Base-by-base conservation (phyloP, 495 filamentous ascomycete species). In the Aspergillus avenaceus region DNA sequence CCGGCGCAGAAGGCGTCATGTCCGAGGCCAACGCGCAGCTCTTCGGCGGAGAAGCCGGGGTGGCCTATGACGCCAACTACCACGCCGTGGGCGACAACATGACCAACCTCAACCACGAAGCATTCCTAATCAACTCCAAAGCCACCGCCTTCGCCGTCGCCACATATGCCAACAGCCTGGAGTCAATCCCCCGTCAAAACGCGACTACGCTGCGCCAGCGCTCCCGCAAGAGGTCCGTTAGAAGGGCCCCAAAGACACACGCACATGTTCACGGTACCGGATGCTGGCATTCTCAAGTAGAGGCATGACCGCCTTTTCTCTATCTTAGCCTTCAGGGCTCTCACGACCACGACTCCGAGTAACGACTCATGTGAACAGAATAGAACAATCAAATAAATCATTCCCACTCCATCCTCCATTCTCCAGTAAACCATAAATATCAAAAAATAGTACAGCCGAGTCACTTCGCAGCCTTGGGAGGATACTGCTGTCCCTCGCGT, bases 1-100 rank as follows among this genome's bases (percentile, higher is more conserved):
- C 85, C 16, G 86, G 85, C 21, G 84, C 86, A 8, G 86, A 88
- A 58, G 76, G 64, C 6, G 38, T 79, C 59, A 89, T 86, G 73
- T 87, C 84, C 1, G 71, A 66, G 13, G 74, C 69, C 29, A 73
- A 88, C 63, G 82, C 66, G 0, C 60, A 54, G 13, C 45, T 76
- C 42, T 86, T 81, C 42, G 85, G 85, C 45, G 85, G 85, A 21
- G 38, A 73, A 42, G 83, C 77, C 6, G 83, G 82, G 38, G 67
- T 78, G 3, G 60, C 73, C 12, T 80, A 77, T 51, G 86, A 89
- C 62, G 56, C 58, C 23, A 83, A 87, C 63, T 88, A 87, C 56
- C 85, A 89, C 64, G 54, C 58, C 6, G 65, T 63, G 0, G 75
- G 77, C 1, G 86, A 89, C 59, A 76, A 72, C 42, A 54, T 84